Conservation (phyloP, 306 rosid species). For the Rosa multiflora region DNA sequence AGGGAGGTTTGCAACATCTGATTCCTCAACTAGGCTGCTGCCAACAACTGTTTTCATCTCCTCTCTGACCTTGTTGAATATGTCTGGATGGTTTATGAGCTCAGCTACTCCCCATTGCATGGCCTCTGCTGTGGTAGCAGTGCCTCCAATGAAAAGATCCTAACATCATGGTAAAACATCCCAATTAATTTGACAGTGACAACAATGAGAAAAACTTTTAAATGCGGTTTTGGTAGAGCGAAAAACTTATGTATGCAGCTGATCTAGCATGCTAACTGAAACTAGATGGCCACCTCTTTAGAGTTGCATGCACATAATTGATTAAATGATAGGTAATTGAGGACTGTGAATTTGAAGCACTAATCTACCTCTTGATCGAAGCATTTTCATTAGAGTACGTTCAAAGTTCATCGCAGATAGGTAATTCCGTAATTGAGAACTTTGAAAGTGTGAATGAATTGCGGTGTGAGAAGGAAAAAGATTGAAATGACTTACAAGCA, state of each 20-base stretch:
- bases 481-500: constrained; percentile 28
- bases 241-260: neutral
- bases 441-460: neutral
- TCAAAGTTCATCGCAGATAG: neutral
- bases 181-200: neutral
- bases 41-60: constrained; percentile 39
- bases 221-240: neutral
- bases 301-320: neutral
- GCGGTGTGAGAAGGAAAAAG: neutral
- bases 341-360: neutral
- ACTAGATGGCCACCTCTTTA: neutral
- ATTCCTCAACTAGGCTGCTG: constrained; percentile 45
- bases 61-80: constrained; percentile 39
- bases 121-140: constrained; percentile 43
- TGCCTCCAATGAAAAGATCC: constrained; percentile 59
- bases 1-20: constrained; percentile 37
- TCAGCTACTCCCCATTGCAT: constrained; percentile 58
- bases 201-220: neutral
- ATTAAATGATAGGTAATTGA: neutral
- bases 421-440: neutral
- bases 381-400: neutral
- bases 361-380: neutral
- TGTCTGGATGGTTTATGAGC: constrained; percentile 46
- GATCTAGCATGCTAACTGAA: neutral
- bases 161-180: neutral